A percentile compares a stretch with the other conserved stretches of the same genome.
phyloP scores from a whole-genome alignment of 345 rosid species.

The Rubroshorea leprosula region DNA sequence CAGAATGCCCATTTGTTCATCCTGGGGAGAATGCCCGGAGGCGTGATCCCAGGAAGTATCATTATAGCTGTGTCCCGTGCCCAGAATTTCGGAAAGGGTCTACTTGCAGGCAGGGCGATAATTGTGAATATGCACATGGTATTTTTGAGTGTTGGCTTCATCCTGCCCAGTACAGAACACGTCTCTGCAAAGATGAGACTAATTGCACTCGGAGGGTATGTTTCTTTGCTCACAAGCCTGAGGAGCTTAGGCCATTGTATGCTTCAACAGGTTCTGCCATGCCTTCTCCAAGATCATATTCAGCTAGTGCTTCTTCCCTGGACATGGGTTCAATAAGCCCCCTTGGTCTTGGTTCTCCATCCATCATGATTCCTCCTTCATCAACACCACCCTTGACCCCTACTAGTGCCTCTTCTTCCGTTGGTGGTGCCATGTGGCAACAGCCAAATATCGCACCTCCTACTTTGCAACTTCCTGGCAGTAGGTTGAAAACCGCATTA shows the following conservation, averaged over 20 bases:
- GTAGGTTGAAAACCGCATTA: conserved; percentile 60
- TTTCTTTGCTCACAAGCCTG: conserved; percentile 85
- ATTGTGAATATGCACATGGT: conserved; percentile 89
- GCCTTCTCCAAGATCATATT: conserved; percentile 68
- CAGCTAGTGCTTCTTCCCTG: conserved; percentile 40
- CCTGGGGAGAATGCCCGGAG: conserved; percentile 98
- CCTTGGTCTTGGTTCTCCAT: conserved; percentile 50
- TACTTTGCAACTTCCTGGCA: conserved; percentile 69
- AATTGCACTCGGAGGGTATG: conserved; percentile 77
- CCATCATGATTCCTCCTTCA: conserved; percentile 37
- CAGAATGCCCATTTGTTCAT: conserved; percentile 93
- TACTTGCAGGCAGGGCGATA: conserved; percentile 75
- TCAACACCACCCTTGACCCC: conserved; percentile 72
- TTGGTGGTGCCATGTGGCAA: conserved; percentile 45
- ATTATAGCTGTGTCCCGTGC: conserved; percentile 90
- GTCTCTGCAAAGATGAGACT: conserved; percentile 81
- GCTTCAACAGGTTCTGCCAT: conserved; percentile 82
- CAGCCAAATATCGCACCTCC: conserved; percentile 47
- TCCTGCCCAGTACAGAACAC: conserved; percentile 90
- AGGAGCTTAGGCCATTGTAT: conserved; percentile 82
- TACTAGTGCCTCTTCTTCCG: conserved; percentile 50
- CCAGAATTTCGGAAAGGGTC: conserved; percentile 90
- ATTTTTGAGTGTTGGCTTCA: conserved; percentile 97
- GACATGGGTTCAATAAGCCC: conserved; percentile 65
- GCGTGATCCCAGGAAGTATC: conserved; percentile 83